Evolutionary conservation across 2,329 filamentous ascomycete species (phyloP).

Genomic region (Alternaria sp.): DNA sequence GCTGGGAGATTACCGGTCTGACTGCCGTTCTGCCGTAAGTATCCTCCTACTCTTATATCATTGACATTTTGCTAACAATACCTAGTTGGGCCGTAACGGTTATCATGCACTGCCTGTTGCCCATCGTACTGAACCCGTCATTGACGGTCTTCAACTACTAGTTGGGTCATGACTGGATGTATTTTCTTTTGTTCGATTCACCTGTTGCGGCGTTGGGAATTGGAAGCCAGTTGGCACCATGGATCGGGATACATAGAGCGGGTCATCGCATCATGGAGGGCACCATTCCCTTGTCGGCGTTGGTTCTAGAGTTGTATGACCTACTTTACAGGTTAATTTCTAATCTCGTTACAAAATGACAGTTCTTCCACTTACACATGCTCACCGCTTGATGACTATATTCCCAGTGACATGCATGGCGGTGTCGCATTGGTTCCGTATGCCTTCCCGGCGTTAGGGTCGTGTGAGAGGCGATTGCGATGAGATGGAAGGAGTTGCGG

Average conservation of each 20-base stretch:
- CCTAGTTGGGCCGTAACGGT: constrained; percentile 66
- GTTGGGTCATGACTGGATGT: constrained; percentile 2
- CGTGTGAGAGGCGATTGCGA: not conserved
- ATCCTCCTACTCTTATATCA: not conserved
- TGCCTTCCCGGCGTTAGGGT: not conserved
- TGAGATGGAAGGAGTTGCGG: not conserved
- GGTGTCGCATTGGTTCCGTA: not conserved
- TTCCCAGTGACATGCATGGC: not conserved
- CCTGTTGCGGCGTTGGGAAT: constrained; percentile 8
- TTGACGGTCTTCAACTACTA: constrained; percentile 79
- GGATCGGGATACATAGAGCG: constrained; percentile 7
- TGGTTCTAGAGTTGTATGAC: not conserved
- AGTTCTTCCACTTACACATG: not conserved
- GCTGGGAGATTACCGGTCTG: constrained; percentile 53
- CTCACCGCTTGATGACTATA: not conserved
- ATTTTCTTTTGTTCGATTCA: constrained; percentile 5
- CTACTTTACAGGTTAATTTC: constrained; percentile 6
- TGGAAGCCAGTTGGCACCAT: constrained; percentile 13
- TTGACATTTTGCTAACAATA: constrained; percentile 1
- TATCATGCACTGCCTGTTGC: constrained; percentile 70
- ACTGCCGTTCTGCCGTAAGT: constrained; percentile 71
- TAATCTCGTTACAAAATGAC: constrained; percentile 6
- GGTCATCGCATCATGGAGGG: constrained; percentile 5
- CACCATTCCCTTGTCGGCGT: constrained; percentile 2
- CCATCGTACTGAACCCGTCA: constrained; percentile 74